These are phyloP conservation scores for Themeda triandra DNA, from an alignment of 176 grass and related monocot species.

Conservation along the genomic window DNA sequence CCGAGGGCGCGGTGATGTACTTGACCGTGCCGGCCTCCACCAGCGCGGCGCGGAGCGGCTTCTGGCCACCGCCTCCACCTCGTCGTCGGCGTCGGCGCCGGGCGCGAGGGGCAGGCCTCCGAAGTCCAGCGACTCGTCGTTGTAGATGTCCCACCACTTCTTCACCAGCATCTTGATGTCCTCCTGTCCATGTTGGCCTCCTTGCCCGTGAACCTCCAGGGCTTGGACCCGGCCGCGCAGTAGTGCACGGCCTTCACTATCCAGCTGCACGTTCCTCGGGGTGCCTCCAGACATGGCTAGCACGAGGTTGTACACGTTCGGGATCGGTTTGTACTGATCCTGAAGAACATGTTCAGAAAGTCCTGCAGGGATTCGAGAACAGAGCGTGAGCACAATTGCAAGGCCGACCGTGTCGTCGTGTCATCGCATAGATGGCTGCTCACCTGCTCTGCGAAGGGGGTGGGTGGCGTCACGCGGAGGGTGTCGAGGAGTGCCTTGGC, in stretches of 20 bases:
- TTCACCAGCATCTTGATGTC: conserved; percentile 73
- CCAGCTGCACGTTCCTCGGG: conserved; percentile 85
- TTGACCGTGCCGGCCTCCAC: conserved; percentile 47
- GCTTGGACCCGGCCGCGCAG: conserved; percentile 90
- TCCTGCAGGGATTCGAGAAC: conserved; percentile 39
- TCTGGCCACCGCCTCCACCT: conserved; percentile 42
- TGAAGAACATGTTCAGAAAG: conserved; percentile 93
- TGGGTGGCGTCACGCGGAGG: conserved; percentile 43
- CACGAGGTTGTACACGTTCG: conserved; percentile 74
- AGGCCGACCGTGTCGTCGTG: no score
- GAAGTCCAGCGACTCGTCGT: conserved; percentile 66
- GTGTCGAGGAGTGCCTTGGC: conserved; percentile 53
- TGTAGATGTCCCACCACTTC: conserved; percentile 83
- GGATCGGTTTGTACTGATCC: conserved; percentile 85
- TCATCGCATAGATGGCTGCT: neutral
- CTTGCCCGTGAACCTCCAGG: conserved; percentile 88
- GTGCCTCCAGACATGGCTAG: conserved; percentile 95
- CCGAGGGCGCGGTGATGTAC: conserved; percentile 67
- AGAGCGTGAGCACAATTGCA: conserved; percentile 9
- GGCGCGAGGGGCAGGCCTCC: conserved; percentile 23
- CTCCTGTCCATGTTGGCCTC: conserved; percentile 89
- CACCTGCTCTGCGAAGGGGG: conserved; percentile 83
- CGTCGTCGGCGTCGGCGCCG: conserved; percentile 11
- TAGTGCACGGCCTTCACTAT: conserved; percentile 92
- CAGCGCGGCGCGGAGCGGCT: conserved; percentile 48